phyloP scores from a whole-genome alignment of 179 eudicot species.

The Spergularia azorica region DNA sequence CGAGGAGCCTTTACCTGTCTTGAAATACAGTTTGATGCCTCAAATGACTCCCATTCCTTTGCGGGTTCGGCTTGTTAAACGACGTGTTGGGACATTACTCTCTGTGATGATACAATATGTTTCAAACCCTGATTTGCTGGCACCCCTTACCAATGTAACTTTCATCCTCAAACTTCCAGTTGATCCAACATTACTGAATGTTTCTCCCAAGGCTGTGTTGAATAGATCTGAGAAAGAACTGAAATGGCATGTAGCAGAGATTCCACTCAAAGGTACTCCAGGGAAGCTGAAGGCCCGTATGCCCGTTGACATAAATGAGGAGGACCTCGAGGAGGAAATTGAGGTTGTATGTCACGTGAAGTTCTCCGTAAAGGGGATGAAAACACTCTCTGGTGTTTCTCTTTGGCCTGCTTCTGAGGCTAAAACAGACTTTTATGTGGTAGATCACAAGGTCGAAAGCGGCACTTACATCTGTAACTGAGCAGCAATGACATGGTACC shows the following conservation, averaged over 20 bases:
- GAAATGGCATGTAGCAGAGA: slow-evolving; percentile 85
- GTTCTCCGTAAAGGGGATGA: slow-evolving; percentile 63
- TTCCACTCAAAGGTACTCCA: slow-evolving; percentile 74
- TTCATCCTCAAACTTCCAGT: slow-evolving; percentile 78
- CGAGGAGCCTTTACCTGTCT: slow-evolving; percentile 66
- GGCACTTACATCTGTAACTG: slow-evolving; percentile 78
- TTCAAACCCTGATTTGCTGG: slow-evolving; percentile 77
- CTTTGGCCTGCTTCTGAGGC: slow-evolving; percentile 85
- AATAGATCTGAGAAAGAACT: slow-evolving; percentile 84
- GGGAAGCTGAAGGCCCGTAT: slow-evolving; percentile 78
- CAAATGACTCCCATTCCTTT: slow-evolving; percentile 76
- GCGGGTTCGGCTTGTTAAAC: slow-evolving; percentile 80
- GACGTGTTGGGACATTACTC: slow-evolving; percentile 81
- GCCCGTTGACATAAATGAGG: slow-evolving; percentile 77
- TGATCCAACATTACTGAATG: slow-evolving; percentile 77
- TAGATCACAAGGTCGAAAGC: slow-evolving; percentile 70
- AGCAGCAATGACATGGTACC: slow-evolving; percentile 27
- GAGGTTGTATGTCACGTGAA: slow-evolving; percentile 77
- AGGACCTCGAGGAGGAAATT: slow-evolving; percentile 69
- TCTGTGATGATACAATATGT: slow-evolving; percentile 91
- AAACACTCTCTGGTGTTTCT: slow-evolving; percentile 75
- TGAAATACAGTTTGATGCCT: slow-evolving; percentile 78
- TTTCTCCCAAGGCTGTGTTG: slow-evolving; percentile 87
- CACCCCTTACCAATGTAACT: slow-evolving; percentile 68
- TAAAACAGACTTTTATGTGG: slow-evolving; percentile 71